phyloP scores from a whole-genome alignment of 1,139 yeast species.

The Sugiyamaella grinbergsii region DNA sequence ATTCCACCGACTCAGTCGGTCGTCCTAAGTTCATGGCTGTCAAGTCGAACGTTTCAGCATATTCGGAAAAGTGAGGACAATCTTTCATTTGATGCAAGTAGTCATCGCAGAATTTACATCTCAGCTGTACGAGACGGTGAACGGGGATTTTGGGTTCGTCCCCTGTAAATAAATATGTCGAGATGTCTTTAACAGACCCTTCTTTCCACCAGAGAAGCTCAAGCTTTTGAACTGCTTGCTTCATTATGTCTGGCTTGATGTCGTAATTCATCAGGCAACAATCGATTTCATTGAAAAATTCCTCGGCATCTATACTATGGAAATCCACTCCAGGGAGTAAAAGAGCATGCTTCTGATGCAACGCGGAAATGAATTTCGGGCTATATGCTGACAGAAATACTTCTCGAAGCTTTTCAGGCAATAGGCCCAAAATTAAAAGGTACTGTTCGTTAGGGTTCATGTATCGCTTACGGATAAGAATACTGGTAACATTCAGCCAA shows the following conservation, averaged over 20 bases:
- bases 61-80: constrained; percentile 4
- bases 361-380: neutral
- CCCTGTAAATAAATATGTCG: neutral
- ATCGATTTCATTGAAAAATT: neutral
- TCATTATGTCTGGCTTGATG: neutral
- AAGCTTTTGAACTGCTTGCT: constrained; percentile 2
- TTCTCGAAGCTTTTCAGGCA: constrained; percentile 5
- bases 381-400: neutral
- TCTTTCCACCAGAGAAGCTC: constrained; percentile 14
- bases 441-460: constrained; percentile 15
- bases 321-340: neutral
- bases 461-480: constrained; percentile 1
- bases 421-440: neutral
- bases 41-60: neutral
- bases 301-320: no score
- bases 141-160: neutral
- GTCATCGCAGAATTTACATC: constrained; percentile 15
- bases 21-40: neutral
- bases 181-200: constrained; percentile 2
- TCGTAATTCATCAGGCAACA: neutral
- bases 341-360: neutral
- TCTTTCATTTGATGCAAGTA: constrained; percentile 11
- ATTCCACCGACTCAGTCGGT: neutral
- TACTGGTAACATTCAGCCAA: constrained; percentile 1
- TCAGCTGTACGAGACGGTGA: neutral